Conservation (phyloP, 1,284 basidiomycete genomes). For the Ceratobasidium sp. region DNA sequence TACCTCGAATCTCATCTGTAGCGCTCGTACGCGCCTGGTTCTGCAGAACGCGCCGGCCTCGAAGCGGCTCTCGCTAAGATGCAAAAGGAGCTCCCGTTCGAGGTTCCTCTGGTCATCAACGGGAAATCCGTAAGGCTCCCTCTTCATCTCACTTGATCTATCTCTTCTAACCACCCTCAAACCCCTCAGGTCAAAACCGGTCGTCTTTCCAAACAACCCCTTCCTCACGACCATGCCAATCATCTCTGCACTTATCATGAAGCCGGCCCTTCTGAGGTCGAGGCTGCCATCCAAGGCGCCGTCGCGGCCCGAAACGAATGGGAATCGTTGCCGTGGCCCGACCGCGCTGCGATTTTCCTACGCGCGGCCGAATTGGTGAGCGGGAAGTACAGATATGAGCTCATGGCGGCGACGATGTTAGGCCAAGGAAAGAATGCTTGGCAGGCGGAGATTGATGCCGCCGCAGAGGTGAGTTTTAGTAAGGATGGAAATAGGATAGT, state of each 20-base stretch:
- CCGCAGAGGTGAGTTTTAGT: constrained; percentile 82
- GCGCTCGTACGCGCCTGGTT: constrained; percentile 82
- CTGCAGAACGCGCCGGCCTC: constrained; percentile 82
- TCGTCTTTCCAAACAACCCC: constrained; percentile 80
- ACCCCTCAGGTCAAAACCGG: constrained; percentile 82
- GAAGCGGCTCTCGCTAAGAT: constrained; percentile 84
- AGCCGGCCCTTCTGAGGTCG: constrained; percentile 83
- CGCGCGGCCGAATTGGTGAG: constrained; percentile 96
- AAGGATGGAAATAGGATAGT: neutral
- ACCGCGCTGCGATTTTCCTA: constrained; percentile 97
- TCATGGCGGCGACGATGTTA: constrained; percentile 97
- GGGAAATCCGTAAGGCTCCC: constrained; percentile 80
- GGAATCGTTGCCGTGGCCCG: constrained; percentile 96
- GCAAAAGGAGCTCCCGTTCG: constrained; percentile 86
- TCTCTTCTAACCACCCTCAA: neutral
- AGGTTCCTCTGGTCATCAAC: constrained; percentile 94
- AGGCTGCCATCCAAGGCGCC: constrained; percentile 88
- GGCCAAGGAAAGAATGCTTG: constrained; percentile 99
- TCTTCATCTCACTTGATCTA: constrained; percentile 4
- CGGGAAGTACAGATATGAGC: constrained; percentile 93
- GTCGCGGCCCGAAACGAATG: constrained; percentile 89
- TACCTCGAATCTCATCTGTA: constrained; percentile 47
- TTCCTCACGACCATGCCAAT: constrained; percentile 87
- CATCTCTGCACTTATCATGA: constrained; percentile 91
- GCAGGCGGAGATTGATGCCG: constrained; percentile 99